Evolutionary conservation across 768 basidiomycete species (phyloP).

Genomic region (Rhizopogon salebrosus): DNA sequence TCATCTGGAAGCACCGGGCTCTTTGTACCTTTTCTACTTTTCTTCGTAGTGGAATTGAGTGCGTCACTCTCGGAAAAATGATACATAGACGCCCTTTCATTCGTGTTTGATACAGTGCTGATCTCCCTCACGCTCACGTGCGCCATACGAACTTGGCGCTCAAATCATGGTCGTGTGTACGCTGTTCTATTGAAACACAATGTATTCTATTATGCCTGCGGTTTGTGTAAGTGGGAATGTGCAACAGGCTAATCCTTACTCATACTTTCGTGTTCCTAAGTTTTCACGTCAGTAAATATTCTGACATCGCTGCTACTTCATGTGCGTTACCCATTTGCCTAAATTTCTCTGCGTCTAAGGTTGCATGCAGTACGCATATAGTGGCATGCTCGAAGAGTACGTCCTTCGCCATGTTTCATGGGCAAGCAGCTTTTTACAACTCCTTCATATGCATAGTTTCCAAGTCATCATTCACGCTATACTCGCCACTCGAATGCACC

Average conservation of each 20-base stretch:
- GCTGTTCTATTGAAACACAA: slow-evolving; percentile 3
- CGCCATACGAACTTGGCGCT: not conserved
- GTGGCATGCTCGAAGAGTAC: slow-evolving; percentile 4
- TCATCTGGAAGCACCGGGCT: not conserved
- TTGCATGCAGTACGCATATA: slow-evolving; percentile 2
- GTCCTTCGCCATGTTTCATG: not conserved
- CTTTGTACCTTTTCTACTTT: not conserved
- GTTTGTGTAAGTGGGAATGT: not conserved
- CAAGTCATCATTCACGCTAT: slow-evolving; percentile 2
- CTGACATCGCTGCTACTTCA: slow-evolving; percentile 1
- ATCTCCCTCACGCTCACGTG: slow-evolving; percentile 2
- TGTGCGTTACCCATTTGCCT: not conserved
- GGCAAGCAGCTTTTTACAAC: not conserved
- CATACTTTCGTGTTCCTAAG: not conserved
- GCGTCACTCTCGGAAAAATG: not conserved
- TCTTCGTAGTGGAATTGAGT: slow-evolving; percentile 5
- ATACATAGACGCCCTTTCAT: not conserved
- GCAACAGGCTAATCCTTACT: too few relatives aligned
- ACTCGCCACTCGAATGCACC: slow-evolving; percentile 5
- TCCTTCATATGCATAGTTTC: not conserved
- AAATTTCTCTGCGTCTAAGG: not conserved
- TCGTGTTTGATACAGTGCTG: not conserved
- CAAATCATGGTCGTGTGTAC: not conserved
- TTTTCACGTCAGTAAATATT: slow-evolving; percentile 1
- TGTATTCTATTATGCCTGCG: slow-evolving; percentile 3